phyloP scores from a whole-genome alignment of 805 yeast genomes.

The Lachancea sp. region DNA sequence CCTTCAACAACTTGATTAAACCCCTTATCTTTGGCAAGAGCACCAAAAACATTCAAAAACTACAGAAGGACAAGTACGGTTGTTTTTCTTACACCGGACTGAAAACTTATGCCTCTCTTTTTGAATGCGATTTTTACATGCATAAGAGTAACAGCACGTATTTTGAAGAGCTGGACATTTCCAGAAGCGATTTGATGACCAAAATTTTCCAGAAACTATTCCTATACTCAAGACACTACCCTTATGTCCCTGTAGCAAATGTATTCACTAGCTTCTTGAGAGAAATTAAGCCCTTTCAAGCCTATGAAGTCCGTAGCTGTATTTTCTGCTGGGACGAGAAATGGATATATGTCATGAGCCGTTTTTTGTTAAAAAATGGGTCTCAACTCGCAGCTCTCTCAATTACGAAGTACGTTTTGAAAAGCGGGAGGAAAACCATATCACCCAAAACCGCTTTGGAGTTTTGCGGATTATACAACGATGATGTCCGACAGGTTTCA shows the following conservation, averaged over 20 bases:
- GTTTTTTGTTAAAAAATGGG: conserved; percentile 43
- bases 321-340: conserved; percentile 81
- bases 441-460: conserved; percentile 54
- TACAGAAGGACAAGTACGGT: conserved; percentile 19
- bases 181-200: conserved; percentile 59
- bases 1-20: conserved; percentile 38
- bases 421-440: conserved; percentile 70
- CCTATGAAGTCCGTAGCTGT: conserved; percentile 48
- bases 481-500: conserved; percentile 41
- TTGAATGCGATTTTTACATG: conserved; percentile 79
- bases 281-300: conserved; percentile 65
- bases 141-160: conserved; percentile 89
- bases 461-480: conserved; percentile 49
- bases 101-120: conserved; percentile 56
- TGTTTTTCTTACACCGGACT: conserved; percentile 40
- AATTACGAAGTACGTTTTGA: conserved; percentile 75
- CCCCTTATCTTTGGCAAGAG: conserved; percentile 29
- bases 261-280: conserved; percentile 60
- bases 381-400: conserved; percentile 49
- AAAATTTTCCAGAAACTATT: conserved; percentile 53
- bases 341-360: conserved; percentile 70
- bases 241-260: conserved; percentile 73
- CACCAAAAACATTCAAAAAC: conserved; percentile 17
- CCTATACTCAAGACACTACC: conserved; percentile 37
- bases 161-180: conserved; percentile 72